Evolutionary conservation across 768 basidiomycete genomes (phyloP).

Genomic region (Ramaria sp.): DNA sequence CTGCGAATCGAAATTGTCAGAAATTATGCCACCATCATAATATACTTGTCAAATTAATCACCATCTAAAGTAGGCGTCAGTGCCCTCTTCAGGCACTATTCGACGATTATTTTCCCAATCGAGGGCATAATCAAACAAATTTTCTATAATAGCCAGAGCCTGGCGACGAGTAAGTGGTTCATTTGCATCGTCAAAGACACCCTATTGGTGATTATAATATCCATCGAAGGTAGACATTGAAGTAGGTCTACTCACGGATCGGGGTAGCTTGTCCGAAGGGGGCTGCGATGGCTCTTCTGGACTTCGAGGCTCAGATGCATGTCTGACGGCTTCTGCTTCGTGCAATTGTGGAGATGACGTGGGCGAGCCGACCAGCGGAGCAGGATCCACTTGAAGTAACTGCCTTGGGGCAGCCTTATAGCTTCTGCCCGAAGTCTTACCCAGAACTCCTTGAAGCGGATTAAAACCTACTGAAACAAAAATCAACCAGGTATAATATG

Average conservation of each 20-base stretch:
- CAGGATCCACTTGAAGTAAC: slow-evolving; percentile 76
- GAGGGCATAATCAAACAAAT: slow-evolving; percentile 75
- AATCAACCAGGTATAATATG: background rate
- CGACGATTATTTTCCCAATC: slow-evolving; percentile 21
- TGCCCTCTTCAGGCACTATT: slow-evolving; percentile 37
- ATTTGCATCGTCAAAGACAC: slow-evolving; percentile 16
- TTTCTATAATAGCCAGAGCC: slow-evolving; percentile 69
- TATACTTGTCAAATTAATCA: slow-evolving; percentile 18
- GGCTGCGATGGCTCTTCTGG: slow-evolving; percentile 31
- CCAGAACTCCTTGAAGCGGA: slow-evolving; percentile 86
- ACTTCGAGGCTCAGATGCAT: background rate
- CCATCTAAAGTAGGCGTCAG: slow-evolving; percentile 36
- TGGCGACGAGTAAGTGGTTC: slow-evolving; percentile 76
- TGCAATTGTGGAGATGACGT: slow-evolving; percentile 25
- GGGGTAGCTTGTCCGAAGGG: slow-evolving; percentile 42
- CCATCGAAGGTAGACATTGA: background rate
- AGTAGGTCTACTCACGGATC: background rate
- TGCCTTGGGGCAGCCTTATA: slow-evolving; percentile 96
- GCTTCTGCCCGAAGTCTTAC: slow-evolving; percentile 87
- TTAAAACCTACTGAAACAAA: slow-evolving; percentile 21
- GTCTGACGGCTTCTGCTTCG: slow-evolving; percentile 13
- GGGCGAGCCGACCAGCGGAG: slow-evolving; percentile 25
- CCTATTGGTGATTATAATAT: background rate
- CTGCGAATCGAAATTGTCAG: slow-evolving; percentile 23
- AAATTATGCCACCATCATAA: background rate